Conservation (phyloP, 140 eudicot genomes). For the Stevia rebaudiana region DNA sequence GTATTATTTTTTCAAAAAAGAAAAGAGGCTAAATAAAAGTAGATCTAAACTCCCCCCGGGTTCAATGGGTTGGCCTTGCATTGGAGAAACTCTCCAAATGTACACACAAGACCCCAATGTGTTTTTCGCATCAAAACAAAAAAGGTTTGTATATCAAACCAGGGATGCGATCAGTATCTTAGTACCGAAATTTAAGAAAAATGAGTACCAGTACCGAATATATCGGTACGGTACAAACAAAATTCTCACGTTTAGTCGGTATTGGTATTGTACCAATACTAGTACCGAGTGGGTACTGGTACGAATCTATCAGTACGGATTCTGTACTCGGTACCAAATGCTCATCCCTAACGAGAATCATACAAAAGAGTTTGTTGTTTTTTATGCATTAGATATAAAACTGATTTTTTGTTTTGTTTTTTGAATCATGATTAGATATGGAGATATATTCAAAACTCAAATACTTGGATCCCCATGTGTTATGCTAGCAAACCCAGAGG, state of each 20-base stretch:
- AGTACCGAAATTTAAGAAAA: no score
- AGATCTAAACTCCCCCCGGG: conserved; percentile 65
- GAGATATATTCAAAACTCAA: conserved; percentile 74
- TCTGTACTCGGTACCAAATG: no score
- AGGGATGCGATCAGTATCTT: no score
- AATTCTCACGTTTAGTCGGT: no score
- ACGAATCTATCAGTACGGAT: no score
- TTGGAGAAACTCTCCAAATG: conserved; percentile 72
- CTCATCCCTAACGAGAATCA: no score
- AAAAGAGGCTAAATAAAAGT: conserved; percentile 27
- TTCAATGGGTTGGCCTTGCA: conserved; percentile 75
- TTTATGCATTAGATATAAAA: background rate
- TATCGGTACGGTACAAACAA: no score
- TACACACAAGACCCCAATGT: conserved; percentile 65
- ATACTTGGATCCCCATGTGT: conserved; percentile 89
- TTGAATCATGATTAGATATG: conserved; percentile 45
- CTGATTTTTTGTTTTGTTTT: background rate
- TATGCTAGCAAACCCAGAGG: conserved; percentile 87
- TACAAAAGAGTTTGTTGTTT: conserved; percentile 4
- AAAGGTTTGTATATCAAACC: conserved; percentile 42
- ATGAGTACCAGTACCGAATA: no score
- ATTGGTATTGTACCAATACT: no score
- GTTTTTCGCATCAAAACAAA: conserved; percentile 55
- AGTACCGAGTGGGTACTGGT: no score
- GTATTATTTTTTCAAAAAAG: conserved; percentile 30